Base-by-base conservation (phyloP, 805 yeast genomes). In the Torulaspora gathmanii region DNA sequence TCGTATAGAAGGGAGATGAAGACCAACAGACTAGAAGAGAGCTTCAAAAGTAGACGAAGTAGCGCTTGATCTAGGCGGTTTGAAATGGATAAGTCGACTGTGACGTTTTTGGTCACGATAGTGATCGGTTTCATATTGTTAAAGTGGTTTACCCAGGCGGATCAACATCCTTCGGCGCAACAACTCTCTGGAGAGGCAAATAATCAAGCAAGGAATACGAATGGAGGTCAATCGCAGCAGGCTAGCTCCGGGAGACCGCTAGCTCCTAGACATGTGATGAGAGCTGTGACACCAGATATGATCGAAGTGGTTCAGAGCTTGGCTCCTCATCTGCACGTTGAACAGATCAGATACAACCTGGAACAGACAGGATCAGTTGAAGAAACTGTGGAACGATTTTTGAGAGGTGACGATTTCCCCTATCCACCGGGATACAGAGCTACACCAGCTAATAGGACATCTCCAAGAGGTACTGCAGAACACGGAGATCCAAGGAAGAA, bases 301-400 rank as follows among this genome's bases (percentile, higher is more conserved):
- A 73, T 91, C 35, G 93, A 84, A 51, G 82, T 86, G 0, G 96
- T 91, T 2, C 85, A 80, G 54, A 80, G 88, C 33, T 71, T 91
- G 44, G 95, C 89, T 0, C 96, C 97, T 3, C 71, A 72, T 16
- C 68, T 86, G 26, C 72, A 85, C 1, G 74, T 67, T 3, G 85
- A 77, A 6, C 95, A 86, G 60, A 87, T 93, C 49, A 72, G 81
- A 49, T 71, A 73, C 50, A 95, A 85, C 61, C 73, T 93, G 50
- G 80, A 82, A 57, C 71, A 78, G 47, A 79, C 93, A 0, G 95
- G 95, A 0, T 81, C 85, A 6, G 90, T 90, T 1, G 90, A 87
- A 62, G 75, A 66, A 7, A 90, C 98, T 0, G 81, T 89, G 8
- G 86, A 88, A 41, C 74, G 80, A 35, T 81, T 77, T 51, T 71